Base-by-base conservation (phyloP, 768 basidiomycete species). In the Hericium rajendrae region DNA sequence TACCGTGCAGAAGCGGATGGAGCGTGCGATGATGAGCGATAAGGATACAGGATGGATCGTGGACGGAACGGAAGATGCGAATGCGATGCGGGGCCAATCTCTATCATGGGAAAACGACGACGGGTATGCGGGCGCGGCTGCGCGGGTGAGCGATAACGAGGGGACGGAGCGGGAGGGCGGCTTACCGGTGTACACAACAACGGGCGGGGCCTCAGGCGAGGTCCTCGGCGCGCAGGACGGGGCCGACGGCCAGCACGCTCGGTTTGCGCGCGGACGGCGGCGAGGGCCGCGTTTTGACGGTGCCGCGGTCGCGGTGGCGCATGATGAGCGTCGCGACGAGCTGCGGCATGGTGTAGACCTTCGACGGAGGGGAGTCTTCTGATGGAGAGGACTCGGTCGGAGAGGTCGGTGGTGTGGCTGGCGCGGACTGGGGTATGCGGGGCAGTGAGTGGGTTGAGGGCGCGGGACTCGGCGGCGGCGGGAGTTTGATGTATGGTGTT, bases 311-410 rank as follows among this genome's bases (percentile, higher is more conserved):
- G n/a, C 57, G 56, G 13, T 58, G 54, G 54, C 59, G 59, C 52
- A 62, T 38, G 12, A 56, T 55, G 22, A 61, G 61, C 40, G 59
- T 56, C 54, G 61, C 61, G 55, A 62, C 61, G 53, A 62, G 61
- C 49, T 62, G 59, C 48, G 59, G 40, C 60, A 62, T 62, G 13
- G 59, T 58, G 49, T 58, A 61, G 16, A 61, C 46, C 37, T 51
- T 54, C 46, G 57, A 55, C 48, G 58, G 60, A 6, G 57, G 53
- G 22, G 20, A 22, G 20, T 51, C 20, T 6, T n/a, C 9, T 2
- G 48, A 6, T 2, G 22, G 9, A 8, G 49, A 16, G 22, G 49
- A 37, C 20, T 22, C 12, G 28, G 28, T 51, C 8, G 49, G 28
- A 1, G 49, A 26, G 3, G 28, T 37, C 6, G 49, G 49, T 13